Evolutionary conservation across 371 early-diverging fungal genomes (phyloP), one percentile per base, ranked within the genome.

Genomic region (Zopfochytrium polystomum): DNA sequence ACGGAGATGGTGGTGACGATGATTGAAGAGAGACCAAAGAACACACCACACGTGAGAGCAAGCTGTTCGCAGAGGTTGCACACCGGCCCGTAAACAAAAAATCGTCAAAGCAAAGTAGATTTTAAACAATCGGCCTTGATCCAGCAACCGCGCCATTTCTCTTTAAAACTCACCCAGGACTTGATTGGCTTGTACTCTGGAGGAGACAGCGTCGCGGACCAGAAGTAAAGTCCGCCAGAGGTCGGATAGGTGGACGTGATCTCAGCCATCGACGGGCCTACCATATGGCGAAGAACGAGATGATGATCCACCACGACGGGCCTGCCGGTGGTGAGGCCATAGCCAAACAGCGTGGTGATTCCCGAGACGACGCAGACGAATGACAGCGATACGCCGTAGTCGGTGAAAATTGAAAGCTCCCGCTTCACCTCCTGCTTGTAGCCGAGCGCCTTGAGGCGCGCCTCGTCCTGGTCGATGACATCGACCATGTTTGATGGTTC

Each of bases 271-370:
- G 77, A 60, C 27, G 75, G 66, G 53, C 80, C 77, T 38, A 79
- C 55, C 43, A 77, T 20, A 82, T 79, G 0, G 63, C 74, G 62
- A 74, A 72, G 60, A 78, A 70, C 64, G 81, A 83, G 44, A 85
- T 69, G 86, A 86, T 86, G 86, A 34, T 84, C 76, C 44, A 86
- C 75, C 6, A 82, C 80, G 54, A 84, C 78, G 5, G 87, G 85
- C 7, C 89, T 87, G 52, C 86, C 89, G 18, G 80, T 75, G 62
- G 75, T 73, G 75, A 87, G 74, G 26, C 82, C 85, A 45, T 44
- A 64, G 4, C 63, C 61, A 58, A 65, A n/a, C n/a, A n/a, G n/a
- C n/a, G n/a, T n/a, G n/a, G n/a, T n/a, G n/a, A n/a, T n/a, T n/a
- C n/a, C n/a, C n/a, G n/a, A n/a, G n/a, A n/a, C n/a, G 43, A 85